Conservation (phyloP, 441 rosid species). For the Macaranga tanarius region DNA sequence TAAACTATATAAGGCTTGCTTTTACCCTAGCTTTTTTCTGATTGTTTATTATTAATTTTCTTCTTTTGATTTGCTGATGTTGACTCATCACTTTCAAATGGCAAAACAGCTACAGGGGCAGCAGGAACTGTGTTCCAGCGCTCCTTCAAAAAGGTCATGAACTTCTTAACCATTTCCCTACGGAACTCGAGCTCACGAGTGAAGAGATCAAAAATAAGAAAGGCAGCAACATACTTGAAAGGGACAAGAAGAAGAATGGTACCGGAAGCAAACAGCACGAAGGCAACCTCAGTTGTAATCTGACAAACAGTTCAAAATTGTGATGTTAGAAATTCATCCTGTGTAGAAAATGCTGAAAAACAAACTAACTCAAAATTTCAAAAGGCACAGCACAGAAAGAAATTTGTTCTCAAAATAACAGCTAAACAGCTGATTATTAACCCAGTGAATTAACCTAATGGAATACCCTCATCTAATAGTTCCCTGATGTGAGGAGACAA, state of each 20-base stretch:
- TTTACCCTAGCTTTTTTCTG: slow-evolving; percentile 33
- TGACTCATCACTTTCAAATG: slow-evolving; percentile 52
- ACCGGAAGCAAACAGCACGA: slow-evolving; percentile 60
- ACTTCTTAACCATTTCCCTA: slow-evolving; percentile 68
- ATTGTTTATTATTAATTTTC: slow-evolving; percentile 35
- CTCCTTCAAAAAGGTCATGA: slow-evolving; percentile 58
- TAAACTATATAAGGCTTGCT: slow-evolving; percentile 26
- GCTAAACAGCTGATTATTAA: neutral
- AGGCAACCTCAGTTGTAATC: slow-evolving; percentile 82
- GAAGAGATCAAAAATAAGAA: slow-evolving; percentile 69
- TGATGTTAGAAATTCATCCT: neutral
- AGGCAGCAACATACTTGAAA: slow-evolving; percentile 77
- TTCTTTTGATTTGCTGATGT: slow-evolving; percentile 35
- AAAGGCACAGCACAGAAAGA: neutral
- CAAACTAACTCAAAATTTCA: neutral
- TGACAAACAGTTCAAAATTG: slow-evolving; percentile 31
- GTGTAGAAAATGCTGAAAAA: neutral
- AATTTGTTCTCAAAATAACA: neutral
- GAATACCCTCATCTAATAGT: neutral
- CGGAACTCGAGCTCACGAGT: slow-evolving; percentile 88
- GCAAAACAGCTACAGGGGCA: slow-evolving; percentile 75
- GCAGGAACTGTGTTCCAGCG: slow-evolving; percentile 93
- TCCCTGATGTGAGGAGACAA: neutral
- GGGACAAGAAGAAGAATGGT: slow-evolving; percentile 62
- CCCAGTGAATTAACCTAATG: neutral